These are phyloP conservation scores for Globisporangium iwayamae DNA, from an alignment of 352 stramenopile species.

Conservation along the genomic window DNA sequence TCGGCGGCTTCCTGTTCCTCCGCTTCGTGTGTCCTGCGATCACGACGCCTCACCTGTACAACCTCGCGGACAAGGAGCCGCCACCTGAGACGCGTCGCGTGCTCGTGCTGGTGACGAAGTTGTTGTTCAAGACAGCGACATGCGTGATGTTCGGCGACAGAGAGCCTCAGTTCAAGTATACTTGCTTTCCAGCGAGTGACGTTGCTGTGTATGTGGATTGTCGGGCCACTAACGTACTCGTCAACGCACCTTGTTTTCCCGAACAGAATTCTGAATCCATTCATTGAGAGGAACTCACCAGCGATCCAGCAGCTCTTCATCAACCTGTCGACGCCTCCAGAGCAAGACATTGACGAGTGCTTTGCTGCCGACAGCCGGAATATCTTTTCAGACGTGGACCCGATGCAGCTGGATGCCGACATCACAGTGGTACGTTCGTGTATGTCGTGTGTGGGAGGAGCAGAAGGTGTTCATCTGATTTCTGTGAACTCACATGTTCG, in stretches of 20 bases:
- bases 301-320: conserved; percentile 78
- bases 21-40: conserved; percentile 87
- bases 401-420: conserved; percentile 56
- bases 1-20: conserved; percentile 86
- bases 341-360: conserved; percentile 68
- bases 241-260: not conserved
- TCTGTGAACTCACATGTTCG: not conserved
- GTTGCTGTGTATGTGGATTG: not conserved
- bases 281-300: conserved; percentile 80
- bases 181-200: not conserved
- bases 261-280: conserved; percentile 77
- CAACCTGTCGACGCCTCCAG: conserved; percentile 58
- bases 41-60: conserved; percentile 83
- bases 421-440: conserved; percentile 35
- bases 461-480: not conserved
- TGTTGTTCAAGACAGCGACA: conserved; percentile 88
- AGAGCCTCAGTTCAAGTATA: conserved; percentile 75
- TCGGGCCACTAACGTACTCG: not conserved
- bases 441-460: not conserved
- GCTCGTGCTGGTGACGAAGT: conserved; percentile 84
- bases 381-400: conserved; percentile 64
- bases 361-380: conserved; percentile 69
- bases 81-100: conserved; percentile 67
- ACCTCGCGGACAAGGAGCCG: conserved; percentile 70
- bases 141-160: conserved; percentile 83